Evolutionary conservation across 2,329 filamentous ascomycete genomes (phyloP), one percentile per base, ranked within the genome.

Genomic region (Setomelanomma holmii): DNA sequence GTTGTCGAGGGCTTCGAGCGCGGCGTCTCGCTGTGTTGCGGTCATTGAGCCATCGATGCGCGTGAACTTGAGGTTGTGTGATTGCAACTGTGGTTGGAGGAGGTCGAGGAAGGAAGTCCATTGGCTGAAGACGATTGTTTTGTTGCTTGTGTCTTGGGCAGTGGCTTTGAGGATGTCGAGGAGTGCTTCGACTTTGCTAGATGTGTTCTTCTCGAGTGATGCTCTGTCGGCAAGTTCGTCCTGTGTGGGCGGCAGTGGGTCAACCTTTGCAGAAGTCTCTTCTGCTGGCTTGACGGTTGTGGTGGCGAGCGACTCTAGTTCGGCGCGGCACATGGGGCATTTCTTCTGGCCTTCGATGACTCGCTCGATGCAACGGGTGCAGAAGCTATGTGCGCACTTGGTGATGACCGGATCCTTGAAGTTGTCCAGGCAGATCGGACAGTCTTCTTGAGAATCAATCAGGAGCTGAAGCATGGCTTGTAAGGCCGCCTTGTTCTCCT

Each of bases 31-130:
- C 42, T 82, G 78, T 0, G 79, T 73, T 0, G 89, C 83, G 7
- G 80, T 81, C 89, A 96, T 95, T 51, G 84, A 88, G 22, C 93
- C 92, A 67, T 96, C 91, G 47, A 96, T 86, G 17, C 91, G 86
- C 14, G 85, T 84, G 69, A 83, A 91, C 20, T 80, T 83, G 64
- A 89, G 84, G 0, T 82, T 82, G 5, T 83, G 79, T 7, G 80
- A 78, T 4, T 80, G 69, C 4, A 96, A 80, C 55, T 92, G 86
- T 1, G 82, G 80, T 70, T 93, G 84, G 19, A 96, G 79, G 49
- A 91, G 82, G 59, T 87, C 83, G 16, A 92, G 80, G 72, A 91
- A 92, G 1, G 84, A 85, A 0, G 88, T 91, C 88, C 89, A 92
- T 68, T 92, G 89, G 3, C 85, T 88, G 75, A 92, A 92, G 19